A percentile compares a stretch with the other conserved stretches of the same genome.
Evolutionary conservation across 192 early-diverging fungal genomes (phyloP).

Genomic region (Diversispora epigaea): DNA sequence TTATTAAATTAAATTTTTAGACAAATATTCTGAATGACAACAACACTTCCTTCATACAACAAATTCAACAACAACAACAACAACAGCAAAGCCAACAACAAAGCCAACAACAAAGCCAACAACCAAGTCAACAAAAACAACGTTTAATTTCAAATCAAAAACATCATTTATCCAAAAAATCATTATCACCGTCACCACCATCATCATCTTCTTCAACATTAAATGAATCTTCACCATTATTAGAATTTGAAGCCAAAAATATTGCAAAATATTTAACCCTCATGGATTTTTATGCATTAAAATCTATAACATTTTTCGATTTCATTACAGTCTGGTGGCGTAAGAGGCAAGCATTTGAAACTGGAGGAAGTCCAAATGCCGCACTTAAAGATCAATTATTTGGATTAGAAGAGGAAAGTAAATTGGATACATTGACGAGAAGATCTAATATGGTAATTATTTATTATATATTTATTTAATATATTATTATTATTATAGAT

Average conservation of each 20-base stretch:
- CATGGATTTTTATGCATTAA: slow-evolving; percentile 43
- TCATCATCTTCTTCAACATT: too few relatives aligned
- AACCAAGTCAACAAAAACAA: background rate
- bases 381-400: slow-evolving; percentile 4
- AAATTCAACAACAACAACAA: too few relatives aligned
- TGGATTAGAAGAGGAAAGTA: slow-evolving; percentile 34
- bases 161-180: too few relatives aligned
- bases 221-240: slow-evolving; percentile 32
- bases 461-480: background rate
- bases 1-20: too few relatives aligned
- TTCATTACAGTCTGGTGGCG: slow-evolving; percentile 43
- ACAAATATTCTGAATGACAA: too few relatives aligned
- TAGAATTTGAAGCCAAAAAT: slow-evolving; percentile 45
- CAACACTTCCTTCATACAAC: too few relatives aligned
- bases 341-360: slow-evolving; percentile 36
- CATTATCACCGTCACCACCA: background rate
- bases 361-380: slow-evolving; percentile 10
- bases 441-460: slow-evolving; percentile 58
- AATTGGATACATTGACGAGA: slow-evolving; percentile 55
- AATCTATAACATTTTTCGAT: slow-evolving; percentile 43
- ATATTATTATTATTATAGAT: background rate
- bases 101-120: too few relatives aligned
- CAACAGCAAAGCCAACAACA: background rate
- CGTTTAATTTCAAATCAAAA: too few relatives aligned
- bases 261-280: slow-evolving; percentile 54